phyloP scores from a whole-genome alignment of 1,284 basidiomycete species.

The Pseudozyma thailandica region DNA sequence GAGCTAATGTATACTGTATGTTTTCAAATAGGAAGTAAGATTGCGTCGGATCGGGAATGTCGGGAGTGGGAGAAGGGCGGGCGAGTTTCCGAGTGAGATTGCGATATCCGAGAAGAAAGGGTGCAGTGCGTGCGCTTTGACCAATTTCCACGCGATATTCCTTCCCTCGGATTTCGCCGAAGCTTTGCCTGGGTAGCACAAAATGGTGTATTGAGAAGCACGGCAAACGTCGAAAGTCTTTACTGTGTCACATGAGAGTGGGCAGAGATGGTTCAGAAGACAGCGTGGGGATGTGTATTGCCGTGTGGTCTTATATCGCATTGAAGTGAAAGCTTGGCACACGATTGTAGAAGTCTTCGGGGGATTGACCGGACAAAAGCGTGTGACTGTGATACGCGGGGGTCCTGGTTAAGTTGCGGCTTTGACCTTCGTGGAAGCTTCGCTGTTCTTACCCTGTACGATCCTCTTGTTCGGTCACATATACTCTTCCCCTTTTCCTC shows the following conservation, averaged over 20 bases:
- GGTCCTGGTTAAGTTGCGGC: too few species aligned
- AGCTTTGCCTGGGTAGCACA: neutral
- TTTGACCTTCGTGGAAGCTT: too few species aligned
- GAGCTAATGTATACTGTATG: neutral
- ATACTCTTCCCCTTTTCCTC: neutral
- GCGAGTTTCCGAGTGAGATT: constrained; percentile 25
- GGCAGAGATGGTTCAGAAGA: too few species aligned
- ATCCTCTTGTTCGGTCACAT: too few species aligned
- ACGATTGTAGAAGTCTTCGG: too few species aligned
- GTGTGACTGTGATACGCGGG: too few species aligned
- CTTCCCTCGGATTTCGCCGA: constrained; percentile 42
- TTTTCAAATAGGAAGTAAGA: neutral
- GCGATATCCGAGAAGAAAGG: neutral
- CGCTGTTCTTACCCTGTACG: too few species aligned
- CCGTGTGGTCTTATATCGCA: too few species aligned
- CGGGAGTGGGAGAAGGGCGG: constrained; percentile 8
- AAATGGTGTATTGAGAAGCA: neutral
- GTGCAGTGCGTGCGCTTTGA: neutral
- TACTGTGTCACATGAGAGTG: neutral
- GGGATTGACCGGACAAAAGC: too few species aligned
- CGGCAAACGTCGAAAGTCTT: too few species aligned
- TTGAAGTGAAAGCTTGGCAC: too few species aligned
- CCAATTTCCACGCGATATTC: constrained; percentile 2
- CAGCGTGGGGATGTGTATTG: too few species aligned
- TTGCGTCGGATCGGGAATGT: constrained; percentile 2